These are phyloP conservation scores for Mycena kentingensis DNA, from an alignment of 768 basidiomycete species.

Conservation along the genomic window DNA sequence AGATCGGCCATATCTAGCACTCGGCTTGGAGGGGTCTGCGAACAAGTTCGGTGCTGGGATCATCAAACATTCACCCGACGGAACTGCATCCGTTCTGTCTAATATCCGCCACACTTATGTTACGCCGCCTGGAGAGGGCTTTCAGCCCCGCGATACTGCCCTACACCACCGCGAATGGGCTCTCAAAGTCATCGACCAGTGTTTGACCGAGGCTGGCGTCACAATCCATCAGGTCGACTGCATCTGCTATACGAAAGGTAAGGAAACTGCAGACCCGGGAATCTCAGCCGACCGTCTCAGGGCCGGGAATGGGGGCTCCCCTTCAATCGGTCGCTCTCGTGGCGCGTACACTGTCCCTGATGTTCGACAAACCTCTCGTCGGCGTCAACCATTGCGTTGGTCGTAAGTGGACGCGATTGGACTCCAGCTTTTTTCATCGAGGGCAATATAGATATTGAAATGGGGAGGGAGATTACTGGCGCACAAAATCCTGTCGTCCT, in stretches of 20 bases:
- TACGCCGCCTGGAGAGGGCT: conserved; percentile 97
- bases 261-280: not conserved
- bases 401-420: conserved; percentile 60
- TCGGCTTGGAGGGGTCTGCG: conserved; percentile 96
- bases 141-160: conserved; percentile 94
- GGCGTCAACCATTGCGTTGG: conserved; percentile 99
- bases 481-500: conserved; percentile 95
- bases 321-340: conserved; percentile 93
- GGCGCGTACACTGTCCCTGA: conserved; percentile 83
- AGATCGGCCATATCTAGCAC: conserved; percentile 79
- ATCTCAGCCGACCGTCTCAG: conserved; percentile 40
- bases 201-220: conserved; percentile 65
- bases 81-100: conserved; percentile 75
- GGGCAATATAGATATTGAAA: conserved; percentile 99
- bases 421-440: not conserved
- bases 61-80: conserved; percentile 78
- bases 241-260: conserved; percentile 97
- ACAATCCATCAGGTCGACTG: conserved; percentile 84
- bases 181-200: conserved; percentile 76
- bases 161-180: conserved; percentile 95
- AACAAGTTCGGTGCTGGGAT: conserved; percentile 97
- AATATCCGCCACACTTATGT: conserved; percentile 99
- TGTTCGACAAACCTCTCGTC: conserved; percentile 89
- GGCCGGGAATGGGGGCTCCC: conserved; percentile 99
- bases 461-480: conserved; percentile 93